A percentile compares a stretch with the other conserved stretches of the same genome.
Evolutionary conservation across 257 asterid species (phyloP).

Genomic region (Lantana camara): DNA sequence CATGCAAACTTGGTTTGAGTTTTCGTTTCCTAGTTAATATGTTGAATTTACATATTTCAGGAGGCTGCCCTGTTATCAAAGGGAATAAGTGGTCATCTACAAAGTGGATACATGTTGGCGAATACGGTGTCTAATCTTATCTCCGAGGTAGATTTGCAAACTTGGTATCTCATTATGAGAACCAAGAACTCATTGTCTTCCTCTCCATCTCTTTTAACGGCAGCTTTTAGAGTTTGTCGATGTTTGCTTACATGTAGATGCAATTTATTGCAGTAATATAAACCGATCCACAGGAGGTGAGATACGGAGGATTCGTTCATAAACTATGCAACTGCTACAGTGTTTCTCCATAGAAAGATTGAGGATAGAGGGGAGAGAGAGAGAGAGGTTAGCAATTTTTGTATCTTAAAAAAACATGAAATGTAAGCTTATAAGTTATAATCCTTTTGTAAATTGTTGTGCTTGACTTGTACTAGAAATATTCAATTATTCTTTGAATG

Average conservation of each 20-base stretch:
- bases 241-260: too few relatives aligned
- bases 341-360: too few relatives aligned
- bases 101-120: slow-evolving; percentile 61
- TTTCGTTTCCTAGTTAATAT: neutral
- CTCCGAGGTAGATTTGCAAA: slow-evolving; percentile 26
- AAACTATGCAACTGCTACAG: slow-evolving; percentile 11
- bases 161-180: neutral
- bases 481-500: slow-evolving; percentile 15
- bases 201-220: too few relatives aligned
- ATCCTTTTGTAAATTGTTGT: slow-evolving; percentile 21
- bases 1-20: neutral
- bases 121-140: slow-evolving; percentile 44
- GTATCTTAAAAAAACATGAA: slow-evolving; percentile 12
- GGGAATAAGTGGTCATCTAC: slow-evolving; percentile 68
- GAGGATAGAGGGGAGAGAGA: slow-evolving; percentile 26
- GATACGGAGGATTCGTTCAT: slow-evolving; percentile 15
- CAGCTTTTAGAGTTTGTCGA: too few relatives aligned
- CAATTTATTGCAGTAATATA: too few relatives aligned
- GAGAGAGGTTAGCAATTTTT: neutral
- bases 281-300: slow-evolving; percentile 39
- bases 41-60: slow-evolving; percentile 36
- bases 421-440: slow-evolving; percentile 5
- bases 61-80: slow-evolving; percentile 64
- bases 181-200: too few relatives aligned
- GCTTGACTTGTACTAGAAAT: slow-evolving; percentile 2